Conservation (phyloP, 768 basidiomycete genomes). For the Hygrocybe punicea region DNA sequence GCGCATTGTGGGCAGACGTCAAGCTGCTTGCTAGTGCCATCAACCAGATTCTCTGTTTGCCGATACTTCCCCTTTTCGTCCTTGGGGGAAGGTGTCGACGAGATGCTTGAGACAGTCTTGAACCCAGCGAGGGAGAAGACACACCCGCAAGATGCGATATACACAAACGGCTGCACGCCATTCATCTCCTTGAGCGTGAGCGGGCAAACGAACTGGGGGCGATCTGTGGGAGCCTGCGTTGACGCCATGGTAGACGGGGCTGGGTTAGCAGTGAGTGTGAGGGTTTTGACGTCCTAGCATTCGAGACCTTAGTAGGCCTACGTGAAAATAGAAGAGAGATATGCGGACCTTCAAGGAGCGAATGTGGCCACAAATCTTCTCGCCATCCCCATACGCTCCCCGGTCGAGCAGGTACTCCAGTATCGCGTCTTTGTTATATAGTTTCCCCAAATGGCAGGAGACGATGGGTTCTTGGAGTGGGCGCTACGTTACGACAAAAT, state of each 20-base stretch:
- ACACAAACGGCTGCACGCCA: conserved; percentile 83
- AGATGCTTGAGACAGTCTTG: conserved; percentile 52
- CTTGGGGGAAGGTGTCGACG: conserved; percentile 28
- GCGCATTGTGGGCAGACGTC: conserved; percentile 77
- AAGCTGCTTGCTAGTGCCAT: conserved; percentile 34
- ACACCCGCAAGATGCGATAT: conserved; percentile 81
- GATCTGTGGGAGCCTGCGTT: conserved; percentile 41
- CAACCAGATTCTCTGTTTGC: conserved; percentile 18
- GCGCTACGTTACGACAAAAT: conserved; percentile 42
- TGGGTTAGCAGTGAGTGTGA: conserved; percentile 78
- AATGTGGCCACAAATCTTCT: conserved; percentile 89
- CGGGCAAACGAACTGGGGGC: conserved; percentile 82
- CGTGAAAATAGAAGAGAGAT: background rate
- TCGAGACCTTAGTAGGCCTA: background rate
- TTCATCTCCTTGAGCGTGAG: conserved; percentile 94
- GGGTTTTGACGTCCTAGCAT: conserved; percentile 75
- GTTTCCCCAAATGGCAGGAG: conserved; percentile 85
- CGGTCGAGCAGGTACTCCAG: conserved; percentile 87
- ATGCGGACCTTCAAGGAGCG: conserved; percentile 77
- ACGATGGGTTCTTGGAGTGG: conserved; percentile 88
- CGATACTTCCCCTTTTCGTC: conserved; percentile 24
- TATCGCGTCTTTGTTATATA: conserved; percentile 95
- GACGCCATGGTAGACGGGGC: conserved; percentile 42
- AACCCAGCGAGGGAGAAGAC: conserved; percentile 86
- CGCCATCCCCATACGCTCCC: conserved; percentile 83